Conservation (phyloP, 345 rosid species). For the Murraya paniculata region DNA sequence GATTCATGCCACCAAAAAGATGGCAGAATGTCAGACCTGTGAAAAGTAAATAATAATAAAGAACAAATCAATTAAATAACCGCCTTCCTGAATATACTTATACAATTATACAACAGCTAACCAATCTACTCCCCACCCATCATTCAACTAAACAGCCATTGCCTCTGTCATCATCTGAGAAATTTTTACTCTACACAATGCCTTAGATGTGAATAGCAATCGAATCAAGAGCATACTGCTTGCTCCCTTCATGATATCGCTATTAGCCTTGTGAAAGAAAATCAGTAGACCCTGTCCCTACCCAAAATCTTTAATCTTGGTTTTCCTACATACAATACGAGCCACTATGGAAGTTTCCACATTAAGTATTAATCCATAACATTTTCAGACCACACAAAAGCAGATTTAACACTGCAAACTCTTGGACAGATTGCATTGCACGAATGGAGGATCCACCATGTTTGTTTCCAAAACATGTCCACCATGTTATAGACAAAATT, state of each 20-base stretch:
- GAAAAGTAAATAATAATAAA: neutral
- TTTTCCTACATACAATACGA: neutral
- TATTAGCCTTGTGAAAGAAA: neutral
- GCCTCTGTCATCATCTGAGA: neutral
- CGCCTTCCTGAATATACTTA: neutral
- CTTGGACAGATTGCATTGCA: neutral
- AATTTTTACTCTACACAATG: neutral
- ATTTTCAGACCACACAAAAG: neutral
- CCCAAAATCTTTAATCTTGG: neutral
- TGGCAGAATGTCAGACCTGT: neutral
- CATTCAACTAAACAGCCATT: neutral
- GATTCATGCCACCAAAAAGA: neutral
- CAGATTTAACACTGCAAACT: neutral
- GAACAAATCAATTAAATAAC: no score
- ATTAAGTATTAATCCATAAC: neutral
- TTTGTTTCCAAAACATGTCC: neutral
- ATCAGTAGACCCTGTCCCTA: neutral
- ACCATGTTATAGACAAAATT: neutral
- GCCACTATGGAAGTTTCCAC: neutral
- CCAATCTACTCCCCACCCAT: neutral
- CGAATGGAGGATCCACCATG: neutral
- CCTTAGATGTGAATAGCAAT: neutral
- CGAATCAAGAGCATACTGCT: neutral
- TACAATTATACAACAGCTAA: neutral
- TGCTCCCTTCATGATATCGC: neutral